phyloP scores from a whole-genome alignment of 352 stramenopile species.

The Phytophthora idaei region DNA sequence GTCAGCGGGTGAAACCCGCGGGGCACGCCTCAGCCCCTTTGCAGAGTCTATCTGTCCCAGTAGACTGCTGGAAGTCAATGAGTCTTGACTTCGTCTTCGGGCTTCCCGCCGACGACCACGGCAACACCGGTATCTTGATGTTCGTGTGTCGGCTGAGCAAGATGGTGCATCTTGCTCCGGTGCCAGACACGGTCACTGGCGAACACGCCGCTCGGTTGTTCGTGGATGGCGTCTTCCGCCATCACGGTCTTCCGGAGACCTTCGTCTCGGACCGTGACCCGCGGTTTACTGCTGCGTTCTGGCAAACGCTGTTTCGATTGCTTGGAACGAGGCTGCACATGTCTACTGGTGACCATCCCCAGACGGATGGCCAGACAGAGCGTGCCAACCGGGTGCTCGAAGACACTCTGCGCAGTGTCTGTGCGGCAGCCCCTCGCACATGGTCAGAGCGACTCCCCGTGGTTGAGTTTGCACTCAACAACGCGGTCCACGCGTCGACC shows the following conservation, averaged over 20 bases:
- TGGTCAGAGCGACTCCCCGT: slow-evolving; percentile 9
- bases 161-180: slow-evolving; percentile 28
- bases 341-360: slow-evolving; percentile 24
- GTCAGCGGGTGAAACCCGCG: not conserved
- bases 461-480: slow-evolving; percentile 33
- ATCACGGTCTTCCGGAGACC: slow-evolving; percentile 24
- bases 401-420: slow-evolving; percentile 27
- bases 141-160: slow-evolving; percentile 42
- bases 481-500: slow-evolving; percentile 25
- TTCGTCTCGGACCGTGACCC: slow-evolving; percentile 14
- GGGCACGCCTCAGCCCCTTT: not conserved
- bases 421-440: slow-evolving; percentile 5
- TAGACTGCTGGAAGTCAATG: slow-evolving; percentile 34
- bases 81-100: slow-evolving; percentile 27
- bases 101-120: slow-evolving; percentile 8
- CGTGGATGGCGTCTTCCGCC: slow-evolving; percentile 29
- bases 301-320: slow-evolving; percentile 15
- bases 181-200: slow-evolving; percentile 13
- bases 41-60: slow-evolving; percentile 14
- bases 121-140: slow-evolving; percentile 28
- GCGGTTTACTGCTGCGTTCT: slow-evolving; percentile 19
- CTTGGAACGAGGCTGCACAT: slow-evolving; percentile 26
- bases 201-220: slow-evolving; percentile 26
- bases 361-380: slow-evolving; percentile 38
- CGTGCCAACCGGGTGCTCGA: slow-evolving; percentile 30